These are phyloP conservation scores for Suillus clintonianus DNA, from an alignment of 768 basidiomycete genomes.

Conservation along the genomic window DNA sequence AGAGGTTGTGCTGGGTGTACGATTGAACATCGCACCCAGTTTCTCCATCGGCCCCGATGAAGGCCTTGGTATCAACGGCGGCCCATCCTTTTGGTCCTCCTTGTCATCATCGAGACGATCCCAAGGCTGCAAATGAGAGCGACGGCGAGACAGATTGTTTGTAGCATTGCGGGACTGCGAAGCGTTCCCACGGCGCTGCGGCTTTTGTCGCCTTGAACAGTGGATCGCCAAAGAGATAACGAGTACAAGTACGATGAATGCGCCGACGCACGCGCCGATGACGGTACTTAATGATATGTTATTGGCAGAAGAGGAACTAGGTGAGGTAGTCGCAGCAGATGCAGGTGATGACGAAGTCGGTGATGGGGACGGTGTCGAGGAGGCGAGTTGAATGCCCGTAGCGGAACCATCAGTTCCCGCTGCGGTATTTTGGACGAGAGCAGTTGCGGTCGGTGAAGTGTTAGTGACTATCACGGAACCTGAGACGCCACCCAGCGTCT, in stretches of 20 bases:
- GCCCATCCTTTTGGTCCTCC: conserved; percentile 50
- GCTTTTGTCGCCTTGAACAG: conserved; percentile 47
- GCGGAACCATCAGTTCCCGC: background rate
- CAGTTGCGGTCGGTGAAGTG: conserved; percentile 27
- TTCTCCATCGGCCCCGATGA: conserved; percentile 53
- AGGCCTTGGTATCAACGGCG: conserved; percentile 40
- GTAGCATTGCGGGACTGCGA: conserved; percentile 41
- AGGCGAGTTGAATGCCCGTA: conserved; percentile 17
- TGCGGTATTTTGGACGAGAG: conserved; percentile 21
- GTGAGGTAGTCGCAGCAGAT: conserved; percentile 11
- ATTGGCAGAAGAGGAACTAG: conserved; percentile 15
- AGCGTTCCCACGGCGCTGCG: background rate
- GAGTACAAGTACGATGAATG: conserved; percentile 51
- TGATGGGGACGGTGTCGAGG: background rate
- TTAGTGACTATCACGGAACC: conserved; percentile 26
- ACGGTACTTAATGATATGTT: conserved; percentile 48
- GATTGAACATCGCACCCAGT: conserved; percentile 64
- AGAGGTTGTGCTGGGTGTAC: conserved; percentile 54
- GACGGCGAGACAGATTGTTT: conserved; percentile 46
- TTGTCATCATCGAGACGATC: conserved; percentile 52
- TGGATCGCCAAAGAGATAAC: conserved; percentile 54
- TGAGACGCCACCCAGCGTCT: conserved; percentile 8
- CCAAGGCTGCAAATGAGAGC: conserved; percentile 51
- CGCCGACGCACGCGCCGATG: conserved; percentile 63
- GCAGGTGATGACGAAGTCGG: conserved; percentile 7